Base-by-base conservation (phyloP, 805 yeast genomes). In the Pichia thaimueangensis region DNA sequence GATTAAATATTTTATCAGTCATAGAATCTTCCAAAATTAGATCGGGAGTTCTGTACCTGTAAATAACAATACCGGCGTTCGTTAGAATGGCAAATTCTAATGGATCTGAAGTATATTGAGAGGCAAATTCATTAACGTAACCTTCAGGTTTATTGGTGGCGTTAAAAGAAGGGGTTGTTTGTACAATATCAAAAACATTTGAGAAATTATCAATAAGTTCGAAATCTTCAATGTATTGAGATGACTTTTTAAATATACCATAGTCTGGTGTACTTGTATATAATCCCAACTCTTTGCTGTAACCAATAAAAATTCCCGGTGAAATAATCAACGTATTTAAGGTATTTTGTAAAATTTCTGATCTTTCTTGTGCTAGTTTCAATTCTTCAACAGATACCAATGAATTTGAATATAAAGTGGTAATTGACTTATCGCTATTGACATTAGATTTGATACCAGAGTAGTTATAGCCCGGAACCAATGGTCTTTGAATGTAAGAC, bases 241-340 rank as follows among this genome's bases (percentile, higher is more conserved):
- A 78, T 45, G 79, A 78, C 50, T 80, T 80, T 56, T 86, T 87
- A 48, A 87, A 65, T 32, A 84, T 71, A 33, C 96, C 96, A 55
- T 86, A 81, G 60, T 93, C 96, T 7, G 93, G 82, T 8, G 87
- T 82, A 36, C 91, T 71, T 3, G 83, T 80, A 59, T 84, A 87
- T 10, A 60, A 8, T 19, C 86, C 62, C 42, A 73, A 72, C 46
- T 68, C 72, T 5, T 70, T 63, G 34, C 58, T 58, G 11, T 82
- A 84, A 30, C 86, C 82, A 47, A 89, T 70, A 54, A 80, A 89
- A 4, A 87, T 80, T n/a, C 95, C 95, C 0, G 96, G 96, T 17
- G 94, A 78, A 24, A 86, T 68, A 11, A 89, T 68, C 25, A 75
- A 71, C 21, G 84, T 71, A 10, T 78, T 67, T 31, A 73, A 67